Conservation (phyloP, 208 protist genomes). For the Herpetomonas samuelpessoai region DNA sequence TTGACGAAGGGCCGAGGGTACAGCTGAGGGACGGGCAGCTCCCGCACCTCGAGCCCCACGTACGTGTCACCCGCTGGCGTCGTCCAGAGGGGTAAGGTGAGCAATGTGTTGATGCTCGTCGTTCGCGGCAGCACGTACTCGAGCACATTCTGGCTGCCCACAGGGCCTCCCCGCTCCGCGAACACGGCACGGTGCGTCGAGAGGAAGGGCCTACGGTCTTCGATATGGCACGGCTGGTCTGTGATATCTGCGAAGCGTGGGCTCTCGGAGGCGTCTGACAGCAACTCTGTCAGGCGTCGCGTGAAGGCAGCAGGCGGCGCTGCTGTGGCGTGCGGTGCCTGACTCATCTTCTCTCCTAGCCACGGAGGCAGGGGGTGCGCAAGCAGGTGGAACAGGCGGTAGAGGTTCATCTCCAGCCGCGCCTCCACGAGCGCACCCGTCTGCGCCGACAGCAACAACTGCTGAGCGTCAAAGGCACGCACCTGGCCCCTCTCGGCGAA, state of each 20-base stretch:
- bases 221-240: neutral
- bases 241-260: no score
- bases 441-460: conserved; percentile 4
- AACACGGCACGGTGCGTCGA: conserved; percentile 1
- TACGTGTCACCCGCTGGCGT: neutral
- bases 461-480: neutral
- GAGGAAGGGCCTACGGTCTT: neutral
- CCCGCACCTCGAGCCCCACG: conserved; percentile 1
- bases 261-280: neutral
- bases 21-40: conserved; percentile 1
- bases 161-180: neutral
- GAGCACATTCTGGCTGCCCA: neutral
- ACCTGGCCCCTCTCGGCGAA: neutral
- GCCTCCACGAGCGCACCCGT: conserved; percentile 5
- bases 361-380: neutral
- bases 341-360: neutral
- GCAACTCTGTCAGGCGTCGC: neutral
- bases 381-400: conserved; percentile 1
- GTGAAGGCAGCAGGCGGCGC: neutral
- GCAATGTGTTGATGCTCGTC: neutral
- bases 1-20: neutral
- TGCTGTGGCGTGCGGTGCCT: neutral
- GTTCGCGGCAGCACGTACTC: neutral
- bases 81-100: neutral
- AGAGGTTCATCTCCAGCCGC: conserved; percentile 6